These are phyloP conservation scores for Auricularia sp. DNA, from an alignment of 768 basidiomycete genomes.

Conservation along the genomic window DNA sequence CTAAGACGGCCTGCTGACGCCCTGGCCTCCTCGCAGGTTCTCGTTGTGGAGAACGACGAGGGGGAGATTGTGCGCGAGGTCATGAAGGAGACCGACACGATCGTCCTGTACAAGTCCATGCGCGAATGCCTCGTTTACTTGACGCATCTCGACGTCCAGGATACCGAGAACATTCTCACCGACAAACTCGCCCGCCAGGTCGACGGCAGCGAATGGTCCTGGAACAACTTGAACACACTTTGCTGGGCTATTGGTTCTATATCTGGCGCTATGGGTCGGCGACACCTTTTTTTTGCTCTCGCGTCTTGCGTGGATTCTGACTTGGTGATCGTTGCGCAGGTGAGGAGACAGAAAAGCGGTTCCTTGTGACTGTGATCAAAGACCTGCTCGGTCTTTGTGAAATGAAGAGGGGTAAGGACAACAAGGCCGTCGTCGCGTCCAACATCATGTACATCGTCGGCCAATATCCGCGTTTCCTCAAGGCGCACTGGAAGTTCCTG, in stretches of 20 bases:
- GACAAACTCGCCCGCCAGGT: constrained; percentile 40
- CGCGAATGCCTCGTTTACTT: constrained; percentile 39
- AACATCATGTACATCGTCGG: constrained; percentile 37
- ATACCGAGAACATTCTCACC: constrained; percentile 41
- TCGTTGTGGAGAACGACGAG: constrained; percentile 44
- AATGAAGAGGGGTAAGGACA: constrained; percentile 44
- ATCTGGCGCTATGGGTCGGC: constrained; percentile 38
- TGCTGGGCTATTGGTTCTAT: constrained; percentile 46
- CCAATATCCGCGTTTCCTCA: constrained; percentile 42
- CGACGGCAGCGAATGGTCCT: constrained; percentile 38
- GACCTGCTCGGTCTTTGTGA: constrained; percentile 40
- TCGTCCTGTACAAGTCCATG: constrained; percentile 44
- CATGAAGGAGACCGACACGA: constrained; percentile 40
- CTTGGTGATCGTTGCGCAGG: constrained; percentile 14
- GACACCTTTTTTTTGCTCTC: background rate
- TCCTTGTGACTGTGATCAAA: constrained; percentile 43
- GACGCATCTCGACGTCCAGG: constrained; percentile 38
- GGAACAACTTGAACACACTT: constrained; percentile 40
- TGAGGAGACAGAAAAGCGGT: constrained; percentile 44
- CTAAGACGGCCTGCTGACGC: background rate
- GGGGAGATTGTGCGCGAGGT: constrained; percentile 44
- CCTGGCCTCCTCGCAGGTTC: constrained; percentile 20
- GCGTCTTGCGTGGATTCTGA: background rate
- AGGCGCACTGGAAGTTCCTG: constrained; percentile 46
- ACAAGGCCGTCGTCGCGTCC: constrained; percentile 37